Percentiles rank a stretch among this genome's conserved stretches.
Evolutionary conservation across 2,329 filamentous ascomycete species (phyloP).

Genomic region (Cercospora citrullina): DNA sequence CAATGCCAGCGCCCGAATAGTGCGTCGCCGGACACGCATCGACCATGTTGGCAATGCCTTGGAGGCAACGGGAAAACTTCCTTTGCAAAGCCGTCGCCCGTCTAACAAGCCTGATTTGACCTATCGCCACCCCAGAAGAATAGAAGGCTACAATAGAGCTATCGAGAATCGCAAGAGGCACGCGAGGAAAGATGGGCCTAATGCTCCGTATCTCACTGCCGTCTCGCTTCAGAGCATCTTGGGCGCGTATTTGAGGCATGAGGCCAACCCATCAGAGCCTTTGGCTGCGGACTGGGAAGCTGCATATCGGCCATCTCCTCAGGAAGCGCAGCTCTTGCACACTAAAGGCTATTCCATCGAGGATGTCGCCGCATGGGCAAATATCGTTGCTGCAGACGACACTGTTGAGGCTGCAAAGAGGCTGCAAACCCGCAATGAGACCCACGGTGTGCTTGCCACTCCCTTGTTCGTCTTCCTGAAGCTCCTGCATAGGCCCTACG

Average conservation of each 20-base stretch:
- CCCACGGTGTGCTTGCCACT: constrained; percentile 26
- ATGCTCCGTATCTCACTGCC: neutral
- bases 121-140: constrained; percentile 11
- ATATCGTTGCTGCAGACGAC: constrained; percentile 28
- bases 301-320: constrained; percentile 12
- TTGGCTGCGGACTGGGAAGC: constrained; percentile 22
- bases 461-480: constrained; percentile 52
- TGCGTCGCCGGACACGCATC: constrained; percentile 10
- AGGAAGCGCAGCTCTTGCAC: constrained; percentile 21
- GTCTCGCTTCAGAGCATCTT: constrained; percentile 9
- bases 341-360: constrained; percentile 21
- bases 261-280: constrained; percentile 3
- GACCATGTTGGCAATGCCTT: constrained; percentile 16
- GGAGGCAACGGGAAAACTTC: neutral
- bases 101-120: constrained; percentile 2
- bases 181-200: neutral
- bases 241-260: constrained; percentile 8
- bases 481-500: constrained; percentile 47
- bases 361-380: constrained; percentile 33
- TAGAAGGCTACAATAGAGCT: neutral
- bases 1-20: neutral
- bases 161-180: neutral
- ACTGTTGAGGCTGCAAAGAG: constrained; percentile 25
- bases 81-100: neutral
- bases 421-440: constrained; percentile 16